Evolutionary conservation across 2,329 filamentous ascomycete genomes (phyloP).

Genomic region (Ambrosiella xylebori): DNA sequence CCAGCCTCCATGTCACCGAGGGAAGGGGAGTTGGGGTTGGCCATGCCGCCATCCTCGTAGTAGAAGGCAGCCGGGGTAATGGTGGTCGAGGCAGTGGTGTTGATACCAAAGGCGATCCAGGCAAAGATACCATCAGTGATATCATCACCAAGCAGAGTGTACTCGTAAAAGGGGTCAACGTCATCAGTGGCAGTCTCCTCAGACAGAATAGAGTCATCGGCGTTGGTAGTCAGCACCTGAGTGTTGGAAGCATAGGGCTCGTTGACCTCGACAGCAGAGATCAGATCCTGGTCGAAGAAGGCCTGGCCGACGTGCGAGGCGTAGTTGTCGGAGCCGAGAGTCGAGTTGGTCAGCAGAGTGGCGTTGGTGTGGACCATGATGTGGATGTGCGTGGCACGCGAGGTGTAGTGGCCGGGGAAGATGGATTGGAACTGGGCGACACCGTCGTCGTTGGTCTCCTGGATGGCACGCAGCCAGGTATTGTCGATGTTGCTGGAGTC

Average conservation of each 20-base stretch:
- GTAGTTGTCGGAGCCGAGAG: constrained; percentile 27
- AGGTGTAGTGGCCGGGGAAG: constrained; percentile 27
- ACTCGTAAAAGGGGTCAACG: constrained; percentile 41
- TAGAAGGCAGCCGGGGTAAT: constrained; percentile 20
- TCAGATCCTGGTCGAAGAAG: constrained; percentile 41
- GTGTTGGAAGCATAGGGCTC: constrained; percentile 29
- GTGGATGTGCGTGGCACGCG: constrained; percentile 26
- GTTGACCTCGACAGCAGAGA: constrained; percentile 29
- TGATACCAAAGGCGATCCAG: constrained; percentile 36
- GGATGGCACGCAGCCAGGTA: constrained; percentile 25
- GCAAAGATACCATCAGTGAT: constrained; percentile 33
- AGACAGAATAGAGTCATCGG: constrained; percentile 30
- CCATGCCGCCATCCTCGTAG: constrained; percentile 20
- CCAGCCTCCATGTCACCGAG: background rate
- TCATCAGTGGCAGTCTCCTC: constrained; percentile 29
- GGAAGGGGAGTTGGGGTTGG: constrained; percentile 14
- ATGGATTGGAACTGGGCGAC: constrained; percentile 25
- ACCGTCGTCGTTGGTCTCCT: constrained; percentile 24
- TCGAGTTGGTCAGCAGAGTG: constrained; percentile 30
- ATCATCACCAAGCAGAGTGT: constrained; percentile 36
- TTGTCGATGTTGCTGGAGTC: constrained; percentile 19
- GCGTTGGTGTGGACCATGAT: constrained; percentile 21
- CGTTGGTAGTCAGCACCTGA: constrained; percentile 29
- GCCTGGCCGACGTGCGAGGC: constrained; percentile 44
- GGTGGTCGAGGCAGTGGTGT: constrained; percentile 17